Evolutionary conservation across 116 monocot genomes (phyloP).

Genomic region (Iris pallida): DNA sequence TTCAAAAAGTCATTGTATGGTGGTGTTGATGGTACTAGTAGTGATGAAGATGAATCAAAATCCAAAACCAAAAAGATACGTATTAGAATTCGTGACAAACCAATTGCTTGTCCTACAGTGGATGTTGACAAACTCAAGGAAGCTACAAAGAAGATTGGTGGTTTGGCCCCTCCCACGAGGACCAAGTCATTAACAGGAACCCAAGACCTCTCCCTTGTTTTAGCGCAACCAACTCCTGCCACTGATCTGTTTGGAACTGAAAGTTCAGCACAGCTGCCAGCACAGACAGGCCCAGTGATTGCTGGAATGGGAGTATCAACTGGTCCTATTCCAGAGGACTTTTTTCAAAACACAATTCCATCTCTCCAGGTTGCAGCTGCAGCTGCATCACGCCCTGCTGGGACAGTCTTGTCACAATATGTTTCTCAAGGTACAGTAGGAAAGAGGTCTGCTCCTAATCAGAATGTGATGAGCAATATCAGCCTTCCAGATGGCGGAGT

Average conservation of each 20-base stretch:
- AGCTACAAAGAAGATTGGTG: slow-evolving; percentile 77
- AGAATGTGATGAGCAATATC: slow-evolving; percentile 40
- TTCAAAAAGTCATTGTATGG: slow-evolving; percentile 86
- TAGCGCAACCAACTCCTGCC: slow-evolving; percentile 24
- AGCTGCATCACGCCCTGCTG: slow-evolving; percentile 41
- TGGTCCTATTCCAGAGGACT: slow-evolving; percentile 94
- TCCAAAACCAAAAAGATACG: slow-evolving; percentile 71
- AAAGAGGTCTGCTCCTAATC: slow-evolving; percentile 23
- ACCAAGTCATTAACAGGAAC: slow-evolving; percentile 58
- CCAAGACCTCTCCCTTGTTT: slow-evolving; percentile 48
- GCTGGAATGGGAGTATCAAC: slow-evolving; percentile 60
- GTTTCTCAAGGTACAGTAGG: slow-evolving; percentile 19
- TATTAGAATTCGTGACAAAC: slow-evolving; percentile 86
- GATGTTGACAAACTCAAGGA: slow-evolving; percentile 95
- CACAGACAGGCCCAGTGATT: slow-evolving; percentile 35
- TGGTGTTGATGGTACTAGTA: slow-evolving; percentile 75
- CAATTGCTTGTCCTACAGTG: slow-evolving; percentile 43
- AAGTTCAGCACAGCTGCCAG: slow-evolving; percentile 24
- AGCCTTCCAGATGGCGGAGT: slow-evolving; percentile 85
- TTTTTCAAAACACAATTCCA: slow-evolving; percentile 90
- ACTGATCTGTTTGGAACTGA: slow-evolving; percentile 52
- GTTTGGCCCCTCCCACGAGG: slow-evolving; percentile 59
- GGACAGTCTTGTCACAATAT: slow-evolving; percentile 36
- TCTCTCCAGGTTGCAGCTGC: slow-evolving; percentile 76
- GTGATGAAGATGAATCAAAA: slow-evolving; percentile 82